Percentiles rank a stretch among this genome's conserved stretches.
Conservation (phyloP, 768 basidiomycete species). For the Phlegmacium glaucopus region DNA sequence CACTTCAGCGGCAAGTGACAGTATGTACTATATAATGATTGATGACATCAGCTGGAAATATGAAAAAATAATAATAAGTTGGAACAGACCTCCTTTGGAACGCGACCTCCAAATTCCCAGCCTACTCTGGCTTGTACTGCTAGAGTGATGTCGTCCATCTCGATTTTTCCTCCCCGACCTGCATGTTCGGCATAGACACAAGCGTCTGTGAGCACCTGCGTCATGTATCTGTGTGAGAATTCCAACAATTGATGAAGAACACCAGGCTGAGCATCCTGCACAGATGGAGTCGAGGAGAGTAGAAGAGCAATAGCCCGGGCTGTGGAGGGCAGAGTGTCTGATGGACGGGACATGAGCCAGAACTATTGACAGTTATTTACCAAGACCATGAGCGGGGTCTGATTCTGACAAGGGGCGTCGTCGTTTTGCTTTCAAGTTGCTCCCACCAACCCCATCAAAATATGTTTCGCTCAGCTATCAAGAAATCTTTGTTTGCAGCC, state of each 20-base stretch:
- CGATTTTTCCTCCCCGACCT: constrained; percentile 71
- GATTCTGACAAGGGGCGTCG: constrained; percentile 9
- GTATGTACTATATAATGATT: constrained; percentile 52
- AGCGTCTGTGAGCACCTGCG: constrained; percentile 81
- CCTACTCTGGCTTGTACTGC: constrained; percentile 88
- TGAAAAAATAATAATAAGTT: neutral
- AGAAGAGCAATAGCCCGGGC: constrained; percentile 82
- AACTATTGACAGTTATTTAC: constrained; percentile 2
- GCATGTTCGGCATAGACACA: constrained; percentile 88
- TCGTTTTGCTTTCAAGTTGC: neutral
- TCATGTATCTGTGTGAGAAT: constrained; percentile 81
- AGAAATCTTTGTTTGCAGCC: constrained; percentile 46
- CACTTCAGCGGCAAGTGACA: constrained; percentile 79
- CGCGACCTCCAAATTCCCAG: constrained; percentile 88
- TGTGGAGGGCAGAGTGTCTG: constrained; percentile 78
- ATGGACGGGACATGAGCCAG: constrained; percentile 38
- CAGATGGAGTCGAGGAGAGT: constrained; percentile 77
- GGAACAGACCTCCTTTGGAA: constrained; percentile 75
- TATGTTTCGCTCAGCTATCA: constrained; percentile 69
- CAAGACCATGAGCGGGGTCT: constrained; percentile 1
- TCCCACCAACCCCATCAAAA: constrained; percentile 33
- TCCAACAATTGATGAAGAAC: constrained; percentile 86
- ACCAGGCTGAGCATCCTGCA: constrained; percentile 83
- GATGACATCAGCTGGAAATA: constrained; percentile 1
- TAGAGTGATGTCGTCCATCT: constrained; percentile 77